Evolutionary conservation across 163 green algal species (phyloP).

Genomic region (Scenedesmus sp.): DNA sequence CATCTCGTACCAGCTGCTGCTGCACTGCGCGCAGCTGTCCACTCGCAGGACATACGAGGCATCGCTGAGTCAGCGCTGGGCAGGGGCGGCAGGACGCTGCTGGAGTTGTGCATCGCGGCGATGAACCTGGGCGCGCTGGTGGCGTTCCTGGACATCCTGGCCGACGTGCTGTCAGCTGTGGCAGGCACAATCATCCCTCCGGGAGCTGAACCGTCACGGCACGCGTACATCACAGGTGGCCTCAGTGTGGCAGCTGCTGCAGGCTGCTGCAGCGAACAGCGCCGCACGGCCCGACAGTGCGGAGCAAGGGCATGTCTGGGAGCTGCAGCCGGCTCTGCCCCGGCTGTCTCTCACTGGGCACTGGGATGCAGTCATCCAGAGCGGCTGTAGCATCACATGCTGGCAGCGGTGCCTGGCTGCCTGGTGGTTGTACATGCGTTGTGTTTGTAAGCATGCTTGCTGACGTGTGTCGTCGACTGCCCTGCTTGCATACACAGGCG

Average conservation of each 20-base stretch:
- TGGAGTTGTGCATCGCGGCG: conserved; percentile 65
- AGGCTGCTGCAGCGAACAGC: not conserved
- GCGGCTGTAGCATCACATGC: too few relatives aligned
- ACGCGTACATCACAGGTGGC: conserved; percentile 71
- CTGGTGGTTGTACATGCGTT: not conserved
- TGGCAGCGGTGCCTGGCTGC: too few relatives aligned
- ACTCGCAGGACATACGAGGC: conserved; percentile 79
- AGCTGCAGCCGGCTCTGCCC: not conserved
- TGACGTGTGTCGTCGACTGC: not conserved
- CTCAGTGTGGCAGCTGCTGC: not conserved
- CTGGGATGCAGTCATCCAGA: too few relatives aligned
- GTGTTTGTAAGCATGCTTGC: not conserved
- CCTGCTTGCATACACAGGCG: conserved; percentile 57
- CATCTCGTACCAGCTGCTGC: conserved; percentile 81
- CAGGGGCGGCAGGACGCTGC: conserved; percentile 43
- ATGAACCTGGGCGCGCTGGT: conserved; percentile 78
- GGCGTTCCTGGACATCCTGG: conserved; percentile 89
- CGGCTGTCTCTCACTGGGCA: too few relatives aligned
- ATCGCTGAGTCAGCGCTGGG: conserved; percentile 69
- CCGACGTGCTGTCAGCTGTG: conserved; percentile 80
- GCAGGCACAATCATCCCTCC: conserved; percentile 87
- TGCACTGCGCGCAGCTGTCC: conserved; percentile 78
- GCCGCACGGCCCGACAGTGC: not conserved
- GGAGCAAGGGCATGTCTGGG: not conserved
- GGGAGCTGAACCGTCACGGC: conserved; percentile 82